phyloP scores from a whole-genome alignment of 495 filamentous ascomycete genomes.

The Tuber borchii region DNA sequence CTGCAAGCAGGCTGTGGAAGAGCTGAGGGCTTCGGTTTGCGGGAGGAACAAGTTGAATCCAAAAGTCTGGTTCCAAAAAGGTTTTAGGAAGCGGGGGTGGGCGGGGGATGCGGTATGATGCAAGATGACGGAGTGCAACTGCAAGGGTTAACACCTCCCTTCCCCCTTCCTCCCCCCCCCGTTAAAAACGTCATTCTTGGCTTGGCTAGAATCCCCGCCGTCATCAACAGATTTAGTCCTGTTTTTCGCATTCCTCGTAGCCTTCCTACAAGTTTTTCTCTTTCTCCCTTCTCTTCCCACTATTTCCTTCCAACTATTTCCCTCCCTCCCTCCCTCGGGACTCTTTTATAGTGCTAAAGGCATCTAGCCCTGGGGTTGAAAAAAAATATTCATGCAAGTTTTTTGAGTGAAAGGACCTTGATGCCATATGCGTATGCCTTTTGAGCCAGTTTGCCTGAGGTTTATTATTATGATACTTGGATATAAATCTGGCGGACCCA shows the following conservation, averaged over 20 bases:
- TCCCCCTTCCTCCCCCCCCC: too few species aligned
- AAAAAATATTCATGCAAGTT: too few species aligned
- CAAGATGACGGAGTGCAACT: conserved; percentile 1
- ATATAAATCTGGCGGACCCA: too few species aligned
- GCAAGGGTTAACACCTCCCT: background rate
- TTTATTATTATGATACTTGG: too few species aligned
- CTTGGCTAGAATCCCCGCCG: background rate
- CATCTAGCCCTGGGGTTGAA: too few species aligned
- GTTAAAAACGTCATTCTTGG: background rate
- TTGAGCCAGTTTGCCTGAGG: too few species aligned
- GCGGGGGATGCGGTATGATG: background rate
- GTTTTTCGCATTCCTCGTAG: background rate
- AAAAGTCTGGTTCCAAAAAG: background rate
- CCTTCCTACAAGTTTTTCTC: background rate
- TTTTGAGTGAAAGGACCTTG: too few species aligned
- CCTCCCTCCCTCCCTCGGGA: too few species aligned
- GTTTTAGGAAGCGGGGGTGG: background rate
- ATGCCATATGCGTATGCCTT: too few species aligned
- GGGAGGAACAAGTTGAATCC: background rate
- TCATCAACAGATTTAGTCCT: background rate
- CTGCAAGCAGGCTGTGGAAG: too few species aligned
- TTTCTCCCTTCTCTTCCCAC: background rate
- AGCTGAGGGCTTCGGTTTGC: background rate
- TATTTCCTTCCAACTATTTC: background rate
- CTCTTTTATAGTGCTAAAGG: too few species aligned